Evolutionary conservation across 441 rosid species (phyloP).

Genomic region (Dalechampia spathulata): DNA sequence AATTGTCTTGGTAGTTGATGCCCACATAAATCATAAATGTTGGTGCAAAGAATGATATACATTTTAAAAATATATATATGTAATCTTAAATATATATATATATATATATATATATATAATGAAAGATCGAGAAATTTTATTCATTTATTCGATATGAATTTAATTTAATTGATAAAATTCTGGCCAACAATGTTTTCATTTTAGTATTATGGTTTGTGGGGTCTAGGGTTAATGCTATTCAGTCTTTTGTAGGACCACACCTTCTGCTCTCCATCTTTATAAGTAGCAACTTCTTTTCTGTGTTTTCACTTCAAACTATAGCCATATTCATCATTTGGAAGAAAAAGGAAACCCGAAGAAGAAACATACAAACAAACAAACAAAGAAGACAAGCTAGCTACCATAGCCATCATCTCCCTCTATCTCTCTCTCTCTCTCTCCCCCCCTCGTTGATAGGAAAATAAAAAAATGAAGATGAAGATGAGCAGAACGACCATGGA

Average conservation of each 20-base stretch:
- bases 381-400: too few relatives aligned
- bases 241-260: too few relatives aligned
- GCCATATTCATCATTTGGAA: neutral
- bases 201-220: neutral
- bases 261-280: slow-evolving; percentile 9
- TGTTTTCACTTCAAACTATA: neutral
- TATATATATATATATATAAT: too few relatives aligned
- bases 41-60: slow-evolving; percentile 24
- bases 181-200: too few relatives aligned
- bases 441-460: neutral
- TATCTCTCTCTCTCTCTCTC: neutral
- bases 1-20: slow-evolving; percentile 21
- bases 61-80: too few relatives aligned
- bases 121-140: too few relatives aligned
- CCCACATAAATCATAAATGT: slow-evolving; percentile 19
- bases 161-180: too few relatives aligned
- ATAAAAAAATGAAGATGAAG: slow-evolving; percentile 1
- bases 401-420: too few relatives aligned
- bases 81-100: too few relatives aligned
- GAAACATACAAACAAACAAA: too few relatives aligned
- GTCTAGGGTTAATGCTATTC: slow-evolving; percentile 8
- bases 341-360: too few relatives aligned
- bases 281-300: neutral
- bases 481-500: slow-evolving; percentile 16
- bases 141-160: too few relatives aligned